Percentiles rank a stretch among this genome's conserved stretches.
Evolutionary conservation across 2,329 filamentous ascomycete genomes (phyloP).

Genomic region (Neopestalotiopsis sp.): DNA sequence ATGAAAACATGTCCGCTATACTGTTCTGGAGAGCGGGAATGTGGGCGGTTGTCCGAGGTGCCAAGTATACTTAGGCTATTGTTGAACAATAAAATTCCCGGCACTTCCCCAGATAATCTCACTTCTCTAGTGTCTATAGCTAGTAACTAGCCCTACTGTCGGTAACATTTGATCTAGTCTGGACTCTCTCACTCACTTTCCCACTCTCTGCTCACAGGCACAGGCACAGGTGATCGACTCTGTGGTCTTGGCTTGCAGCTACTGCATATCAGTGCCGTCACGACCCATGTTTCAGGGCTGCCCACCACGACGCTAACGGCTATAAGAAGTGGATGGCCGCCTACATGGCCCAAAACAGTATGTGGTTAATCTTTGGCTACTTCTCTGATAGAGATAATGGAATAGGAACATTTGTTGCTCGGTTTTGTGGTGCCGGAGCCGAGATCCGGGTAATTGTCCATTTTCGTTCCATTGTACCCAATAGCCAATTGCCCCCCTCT

Average conservation of each 20-base stretch:
- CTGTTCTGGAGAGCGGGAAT: no score
- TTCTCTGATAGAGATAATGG: neutral
- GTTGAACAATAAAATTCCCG: neutral
- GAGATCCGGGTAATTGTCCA: neutral
- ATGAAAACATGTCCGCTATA: no score
- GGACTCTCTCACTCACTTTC: neutral
- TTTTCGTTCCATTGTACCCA: neutral
- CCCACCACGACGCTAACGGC: neutral
- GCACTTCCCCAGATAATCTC: neutral
- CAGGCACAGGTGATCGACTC: neutral
- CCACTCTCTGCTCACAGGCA: no score
- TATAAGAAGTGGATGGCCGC: neutral
- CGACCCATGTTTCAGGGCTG: neutral
- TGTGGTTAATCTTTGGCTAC: neutral
- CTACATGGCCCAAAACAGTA: constrained; percentile 1
- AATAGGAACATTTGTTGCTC: neutral
- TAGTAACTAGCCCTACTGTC: neutral
- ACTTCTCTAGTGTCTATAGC: neutral
- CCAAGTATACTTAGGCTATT: neutral
- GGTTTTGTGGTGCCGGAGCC: constrained; percentile 1
- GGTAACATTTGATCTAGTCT: neutral
- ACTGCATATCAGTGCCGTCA: constrained; percentile 4
- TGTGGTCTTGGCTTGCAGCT: neutral
- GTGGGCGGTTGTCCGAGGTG: neutral
- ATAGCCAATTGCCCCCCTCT: neutral